phyloP scores from a whole-genome alignment of 805 yeast genomes.

The Wickerhamiella kazuoi region DNA sequence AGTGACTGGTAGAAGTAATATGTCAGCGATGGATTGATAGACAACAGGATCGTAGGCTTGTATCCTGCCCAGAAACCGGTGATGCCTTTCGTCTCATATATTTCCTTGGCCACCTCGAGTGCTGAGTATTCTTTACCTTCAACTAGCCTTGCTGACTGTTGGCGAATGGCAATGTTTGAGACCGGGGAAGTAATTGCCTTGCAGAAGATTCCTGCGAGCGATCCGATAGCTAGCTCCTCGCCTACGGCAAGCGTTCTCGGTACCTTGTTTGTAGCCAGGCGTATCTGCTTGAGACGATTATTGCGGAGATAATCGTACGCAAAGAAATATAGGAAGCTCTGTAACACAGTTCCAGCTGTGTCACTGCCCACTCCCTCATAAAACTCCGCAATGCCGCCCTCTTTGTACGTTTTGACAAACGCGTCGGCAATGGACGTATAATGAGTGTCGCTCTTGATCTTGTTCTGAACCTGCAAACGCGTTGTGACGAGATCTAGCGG shows the following conservation, averaged over 20 bases:
- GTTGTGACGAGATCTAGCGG: conserved; percentile 20
- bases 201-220: conserved; percentile 20
- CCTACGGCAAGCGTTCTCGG: conserved; percentile 17
- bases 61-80: conserved; percentile 22
- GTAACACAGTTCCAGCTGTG: conserved; percentile 16
- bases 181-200: conserved; percentile 19
- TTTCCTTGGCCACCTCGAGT: conserved; percentile 11
- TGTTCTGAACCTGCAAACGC: conserved; percentile 19
- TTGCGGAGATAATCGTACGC: conserved; percentile 18
- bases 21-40: conserved; percentile 20
- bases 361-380: conserved; percentile 58
- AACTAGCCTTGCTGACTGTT: conserved; percentile 13
- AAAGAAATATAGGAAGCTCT: conserved; percentile 20
- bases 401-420: conserved; percentile 44
- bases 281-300: conserved; percentile 9
- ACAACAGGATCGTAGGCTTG: conserved; percentile 17
- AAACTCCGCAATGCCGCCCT: conserved; percentile 57
- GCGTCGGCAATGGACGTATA: conserved; percentile 63
- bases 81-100: conserved; percentile 17
- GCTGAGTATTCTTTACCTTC: conserved; percentile 3
- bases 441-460: conserved; percentile 11
- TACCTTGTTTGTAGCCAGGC: conserved; percentile 9
- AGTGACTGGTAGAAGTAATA: conserved; percentile 20
- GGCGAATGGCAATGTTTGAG: conserved; percentile 17
- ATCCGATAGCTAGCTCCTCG: conserved; percentile 18